Conservation (phyloP, 228 moss, liverwort and hornwort species). For the Sphagnum magellanicum region DNA sequence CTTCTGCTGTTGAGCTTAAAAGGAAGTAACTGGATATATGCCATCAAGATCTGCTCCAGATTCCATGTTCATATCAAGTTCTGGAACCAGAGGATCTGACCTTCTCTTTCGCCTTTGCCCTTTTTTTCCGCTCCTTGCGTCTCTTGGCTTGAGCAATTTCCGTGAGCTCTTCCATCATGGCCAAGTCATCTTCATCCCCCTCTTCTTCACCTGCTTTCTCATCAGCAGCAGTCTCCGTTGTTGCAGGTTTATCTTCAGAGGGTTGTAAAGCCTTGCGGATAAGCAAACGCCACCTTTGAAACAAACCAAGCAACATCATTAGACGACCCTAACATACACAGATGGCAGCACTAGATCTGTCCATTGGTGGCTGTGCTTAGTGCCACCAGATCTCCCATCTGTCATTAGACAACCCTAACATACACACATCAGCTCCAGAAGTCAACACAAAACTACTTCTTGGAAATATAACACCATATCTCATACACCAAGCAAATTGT, state of each 20-base stretch:
- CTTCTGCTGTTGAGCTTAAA: no score
- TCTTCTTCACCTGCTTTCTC: constrained; percentile 32
- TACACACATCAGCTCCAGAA: no score
- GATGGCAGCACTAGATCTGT: no score
- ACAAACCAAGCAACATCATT: not conserved
- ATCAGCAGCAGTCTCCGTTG: constrained; percentile 21
- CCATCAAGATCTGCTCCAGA: not conserved
- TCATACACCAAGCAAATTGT: no score
- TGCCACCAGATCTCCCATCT: no score
- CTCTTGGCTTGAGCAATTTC: constrained; percentile 73
- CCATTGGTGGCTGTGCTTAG: no score
- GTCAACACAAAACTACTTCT: no score
- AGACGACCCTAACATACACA: no score
- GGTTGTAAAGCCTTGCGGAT: constrained; percentile 65
- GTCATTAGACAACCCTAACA: no score
- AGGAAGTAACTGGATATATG: no score
- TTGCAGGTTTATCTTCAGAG: constrained; percentile 27
- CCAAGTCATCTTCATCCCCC: constrained; percentile 60
- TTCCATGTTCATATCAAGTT: no score
- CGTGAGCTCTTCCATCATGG: constrained; percentile 91
- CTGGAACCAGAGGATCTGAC: constrained; percentile 8
- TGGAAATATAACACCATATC: no score
- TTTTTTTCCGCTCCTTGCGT: constrained; percentile 47
- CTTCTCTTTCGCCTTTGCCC: constrained; percentile 58
- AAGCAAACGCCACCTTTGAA: constrained; percentile 83